Evolutionary conservation across 352 stramenopile genomes (phyloP).

Genomic region (Elongisporangium anandrum): DNA sequence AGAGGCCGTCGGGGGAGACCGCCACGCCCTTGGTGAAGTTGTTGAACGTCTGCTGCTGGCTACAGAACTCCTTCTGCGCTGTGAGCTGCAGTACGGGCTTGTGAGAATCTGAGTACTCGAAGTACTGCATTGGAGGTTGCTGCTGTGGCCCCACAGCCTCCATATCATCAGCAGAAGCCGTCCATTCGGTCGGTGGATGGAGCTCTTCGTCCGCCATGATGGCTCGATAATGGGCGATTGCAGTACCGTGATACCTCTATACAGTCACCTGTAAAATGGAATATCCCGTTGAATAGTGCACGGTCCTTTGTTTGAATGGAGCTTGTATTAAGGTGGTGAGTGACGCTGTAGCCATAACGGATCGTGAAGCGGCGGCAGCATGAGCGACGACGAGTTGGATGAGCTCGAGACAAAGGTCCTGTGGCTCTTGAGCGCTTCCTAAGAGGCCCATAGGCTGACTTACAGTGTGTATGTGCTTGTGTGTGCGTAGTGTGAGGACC

Average conservation of each 20-base stretch:
- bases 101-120: background rate
- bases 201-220: background rate
- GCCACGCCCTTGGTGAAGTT: conserved; percentile 79
- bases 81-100: background rate
- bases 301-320: background rate
- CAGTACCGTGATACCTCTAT: no score
- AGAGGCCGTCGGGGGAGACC: conserved; percentile 79
- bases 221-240: no score
- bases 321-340: background rate
- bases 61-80: background rate
- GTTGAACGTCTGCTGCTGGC: conserved; percentile 12
- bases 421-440: background rate
- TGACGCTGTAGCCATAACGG: background rate
- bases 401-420: conserved; percentile 64
- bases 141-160: background rate
- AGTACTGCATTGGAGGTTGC: background rate
- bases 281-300: no score
- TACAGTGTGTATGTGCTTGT: background rate
- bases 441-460: background rate
- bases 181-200: background rate
- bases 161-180: background rate
- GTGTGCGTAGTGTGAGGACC: conserved; percentile 65
- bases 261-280: no score
- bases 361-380: conserved; percentile 6
- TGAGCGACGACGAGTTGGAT: conserved; percentile 68